A percentile compares a stretch with the other conserved stretches of the same genome.
Evolutionary conservation across 345 rosid species (phyloP).

Genomic region (Bruguiera sexangula): DNA sequence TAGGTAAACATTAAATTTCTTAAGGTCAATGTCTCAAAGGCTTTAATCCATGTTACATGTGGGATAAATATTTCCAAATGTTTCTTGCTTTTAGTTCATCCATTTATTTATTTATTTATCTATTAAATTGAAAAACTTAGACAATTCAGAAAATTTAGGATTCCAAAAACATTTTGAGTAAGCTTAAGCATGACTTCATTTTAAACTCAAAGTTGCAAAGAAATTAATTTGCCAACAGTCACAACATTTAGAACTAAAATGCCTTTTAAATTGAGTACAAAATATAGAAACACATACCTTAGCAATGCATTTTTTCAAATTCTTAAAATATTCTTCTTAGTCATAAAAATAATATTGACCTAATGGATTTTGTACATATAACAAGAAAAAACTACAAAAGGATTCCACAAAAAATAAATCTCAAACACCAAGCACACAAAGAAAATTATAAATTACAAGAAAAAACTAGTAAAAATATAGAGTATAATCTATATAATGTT

Average conservation of each 20-base stretch:
- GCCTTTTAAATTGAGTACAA: background rate
- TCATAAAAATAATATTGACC: conserved; percentile 78
- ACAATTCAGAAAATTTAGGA: too few relatives aligned
- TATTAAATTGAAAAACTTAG: too few relatives aligned
- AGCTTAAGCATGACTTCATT: too few relatives aligned
- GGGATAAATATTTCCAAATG: too few relatives aligned
- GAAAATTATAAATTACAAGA: background rate
- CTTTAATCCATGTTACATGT: background rate
- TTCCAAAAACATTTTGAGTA: too few relatives aligned
- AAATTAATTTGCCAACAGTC: too few relatives aligned
- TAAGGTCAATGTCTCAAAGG: background rate
- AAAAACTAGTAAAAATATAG: background rate
- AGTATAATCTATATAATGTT: background rate
- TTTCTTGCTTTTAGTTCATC: too few relatives aligned
- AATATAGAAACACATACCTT: conserved; percentile 42
- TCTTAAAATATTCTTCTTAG: conserved; percentile 31
- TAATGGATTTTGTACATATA: conserved; percentile 85
- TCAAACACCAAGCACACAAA: background rate
- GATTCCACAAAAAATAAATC: background rate
- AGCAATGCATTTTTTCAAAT: conserved; percentile 69
- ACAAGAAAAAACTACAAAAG: conserved; percentile 58
- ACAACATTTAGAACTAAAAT: background rate
- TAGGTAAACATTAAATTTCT: background rate
- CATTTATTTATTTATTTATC: too few relatives aligned
- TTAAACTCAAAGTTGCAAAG: too few relatives aligned